These are phyloP conservation scores for Camelina neglecta DNA, from an alignment of 345 rosid genomes.

Conservation along the genomic window DNA sequence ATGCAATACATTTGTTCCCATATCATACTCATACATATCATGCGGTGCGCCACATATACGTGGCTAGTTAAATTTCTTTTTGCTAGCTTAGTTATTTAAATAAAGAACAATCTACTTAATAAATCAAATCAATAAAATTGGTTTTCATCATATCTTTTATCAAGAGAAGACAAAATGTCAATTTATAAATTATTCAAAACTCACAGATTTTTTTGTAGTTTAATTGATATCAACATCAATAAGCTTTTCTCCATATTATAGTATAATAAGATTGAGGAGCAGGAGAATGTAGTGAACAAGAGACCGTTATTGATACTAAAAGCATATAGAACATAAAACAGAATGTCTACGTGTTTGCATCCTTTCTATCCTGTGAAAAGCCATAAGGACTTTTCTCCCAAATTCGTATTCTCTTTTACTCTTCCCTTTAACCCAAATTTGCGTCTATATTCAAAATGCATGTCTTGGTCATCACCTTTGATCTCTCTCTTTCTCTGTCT, in stretches of 20 bases:
- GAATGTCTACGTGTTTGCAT: conserved; percentile 24
- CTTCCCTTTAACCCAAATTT: conserved; percentile 32
- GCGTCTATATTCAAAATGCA: conserved; percentile 40
- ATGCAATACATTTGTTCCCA: too few relatives aligned
- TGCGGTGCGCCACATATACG: too few relatives aligned
- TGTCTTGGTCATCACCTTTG: conserved; percentile 11
- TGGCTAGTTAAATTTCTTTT: too few relatives aligned
- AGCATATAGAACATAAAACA: conserved; percentile 6
- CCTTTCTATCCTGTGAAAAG: conserved; percentile 40
- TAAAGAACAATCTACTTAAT: too few relatives aligned
- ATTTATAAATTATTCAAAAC: background rate
- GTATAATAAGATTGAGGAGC: background rate
- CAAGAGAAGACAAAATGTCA: background rate
- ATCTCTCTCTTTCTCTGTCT: background rate
- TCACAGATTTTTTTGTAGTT: background rate
- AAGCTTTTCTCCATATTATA: background rate
- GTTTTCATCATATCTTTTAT: background rate
- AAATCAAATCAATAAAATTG: too few relatives aligned
- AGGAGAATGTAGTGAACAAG: conserved; percentile 7
- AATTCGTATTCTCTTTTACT: conserved; percentile 31
- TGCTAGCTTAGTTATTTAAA: too few relatives aligned
- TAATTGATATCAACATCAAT: background rate
- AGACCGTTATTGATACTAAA: conserved; percentile 1
- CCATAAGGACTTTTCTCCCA: conserved; percentile 13
- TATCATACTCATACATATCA: too few relatives aligned